phyloP scores from a whole-genome alignment of 441 rosid genomes.

The Syzygium syzygioides region DNA sequence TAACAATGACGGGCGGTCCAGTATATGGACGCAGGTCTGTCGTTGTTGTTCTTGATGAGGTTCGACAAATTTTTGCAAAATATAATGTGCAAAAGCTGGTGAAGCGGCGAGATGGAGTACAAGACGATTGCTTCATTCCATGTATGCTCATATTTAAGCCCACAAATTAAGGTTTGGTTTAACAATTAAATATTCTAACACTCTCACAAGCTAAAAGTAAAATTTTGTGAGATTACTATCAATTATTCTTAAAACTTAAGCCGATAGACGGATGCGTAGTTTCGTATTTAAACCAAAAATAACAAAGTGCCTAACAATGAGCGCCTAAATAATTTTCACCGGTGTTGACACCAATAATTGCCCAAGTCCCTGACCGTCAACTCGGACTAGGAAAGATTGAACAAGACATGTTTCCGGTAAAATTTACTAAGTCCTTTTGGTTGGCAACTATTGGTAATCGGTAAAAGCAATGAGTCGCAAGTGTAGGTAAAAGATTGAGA shows the following conservation, averaged over 20 bases:
- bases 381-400: neutral
- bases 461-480: neutral
- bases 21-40: neutral
- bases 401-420: accelerated
- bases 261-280: accelerated
- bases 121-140: neutral
- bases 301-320: neutral
- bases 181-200: too few species aligned
- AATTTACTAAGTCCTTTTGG: neutral
- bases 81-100: neutral
- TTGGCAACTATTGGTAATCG: neutral
- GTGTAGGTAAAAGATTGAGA: neutral
- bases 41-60: neutral
- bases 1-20: neutral
- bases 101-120: neutral
- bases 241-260: neutral
- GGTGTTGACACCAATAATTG: neutral
- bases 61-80: neutral
- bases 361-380: neutral
- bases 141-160: too few species aligned
- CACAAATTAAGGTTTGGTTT: too few species aligned
- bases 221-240: neutral
- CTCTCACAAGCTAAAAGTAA: neutral
- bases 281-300: neutral
- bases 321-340: neutral